These are phyloP conservation scores for Xylariaceae sp. DNA, from an alignment of 2,329 filamentous ascomycete genomes.

Conservation along the genomic window DNA sequence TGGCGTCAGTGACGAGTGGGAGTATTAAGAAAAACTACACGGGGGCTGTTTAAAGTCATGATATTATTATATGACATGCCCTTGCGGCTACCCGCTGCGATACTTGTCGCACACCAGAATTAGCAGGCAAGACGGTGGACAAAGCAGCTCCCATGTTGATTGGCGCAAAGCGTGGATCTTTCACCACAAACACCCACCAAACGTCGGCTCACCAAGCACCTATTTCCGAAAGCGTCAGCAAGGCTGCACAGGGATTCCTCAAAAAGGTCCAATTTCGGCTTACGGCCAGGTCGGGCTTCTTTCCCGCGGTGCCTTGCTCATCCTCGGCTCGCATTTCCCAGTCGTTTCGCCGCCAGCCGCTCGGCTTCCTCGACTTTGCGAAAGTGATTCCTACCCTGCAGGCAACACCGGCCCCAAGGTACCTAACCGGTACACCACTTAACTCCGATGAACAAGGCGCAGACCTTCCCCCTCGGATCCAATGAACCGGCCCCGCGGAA, in stretches of 20 bases:
- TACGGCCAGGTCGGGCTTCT: background rate
- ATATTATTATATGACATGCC: too few species aligned
- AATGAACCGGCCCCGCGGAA: background rate
- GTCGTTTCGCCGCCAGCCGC: background rate
- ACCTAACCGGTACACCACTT: background rate
- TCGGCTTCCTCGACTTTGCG: background rate
- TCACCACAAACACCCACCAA: background rate
- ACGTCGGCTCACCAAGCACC: background rate
- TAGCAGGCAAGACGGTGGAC: background rate
- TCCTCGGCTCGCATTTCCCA: background rate
- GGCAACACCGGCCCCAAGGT: background rate
- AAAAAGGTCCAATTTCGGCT: background rate
- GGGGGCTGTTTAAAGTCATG: too few species aligned
- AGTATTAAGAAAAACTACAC: too few species aligned
- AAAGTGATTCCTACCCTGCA: background rate
- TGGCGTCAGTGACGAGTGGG: too few species aligned
- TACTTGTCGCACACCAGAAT: background rate
- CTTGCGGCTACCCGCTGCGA: too few species aligned
- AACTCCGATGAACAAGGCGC: constrained; percentile 4
- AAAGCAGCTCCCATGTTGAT: background rate
- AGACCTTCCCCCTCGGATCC: constrained; percentile 13
- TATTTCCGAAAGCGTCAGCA: background rate
- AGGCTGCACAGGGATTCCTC: background rate
- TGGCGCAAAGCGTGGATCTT: background rate
- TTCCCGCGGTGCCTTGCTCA: background rate